phyloP scores from a whole-genome alignment of 2,329 filamentous ascomycete species.

The Claviceps sp. region DNA sequence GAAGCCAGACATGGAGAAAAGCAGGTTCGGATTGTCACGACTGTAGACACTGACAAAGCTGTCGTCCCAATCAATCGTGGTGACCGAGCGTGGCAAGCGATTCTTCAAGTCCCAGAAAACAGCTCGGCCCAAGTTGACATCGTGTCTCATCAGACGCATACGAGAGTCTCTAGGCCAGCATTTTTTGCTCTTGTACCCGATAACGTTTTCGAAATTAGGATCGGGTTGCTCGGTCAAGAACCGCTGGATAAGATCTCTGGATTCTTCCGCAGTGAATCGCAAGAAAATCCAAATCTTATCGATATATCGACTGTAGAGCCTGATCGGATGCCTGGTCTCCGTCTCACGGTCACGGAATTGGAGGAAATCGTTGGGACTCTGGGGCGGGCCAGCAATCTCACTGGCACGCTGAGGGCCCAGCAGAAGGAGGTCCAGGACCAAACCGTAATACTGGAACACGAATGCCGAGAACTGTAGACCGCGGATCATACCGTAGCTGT shows the following conservation, averaged over 20 bases:
- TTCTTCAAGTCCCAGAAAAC: conserved; percentile 99
- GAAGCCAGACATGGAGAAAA: conserved; percentile 97
- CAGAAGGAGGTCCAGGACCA: conserved; percentile 85
- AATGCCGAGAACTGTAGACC: conserved; percentile 97
- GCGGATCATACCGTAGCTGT: conserved; percentile 96
- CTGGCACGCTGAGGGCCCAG: conserved; percentile 92
- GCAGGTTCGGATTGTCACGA: conserved; percentile 87
- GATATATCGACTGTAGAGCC: conserved; percentile 94
- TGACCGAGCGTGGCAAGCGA: conserved; percentile 81
- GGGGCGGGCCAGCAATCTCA: conserved; percentile 88
- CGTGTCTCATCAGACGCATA: conserved; percentile 97
- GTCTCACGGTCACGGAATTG: conserved; percentile 92
- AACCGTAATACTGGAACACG: conserved; percentile 96
- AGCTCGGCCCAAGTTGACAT: conserved; percentile 92
- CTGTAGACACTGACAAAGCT: conserved; percentile 98
- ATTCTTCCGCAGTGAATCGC: conserved; percentile 86
- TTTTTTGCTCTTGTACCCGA: conserved; percentile 98
- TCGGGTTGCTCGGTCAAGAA: conserved; percentile 97
- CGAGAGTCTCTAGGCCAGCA: conserved; percentile 97
- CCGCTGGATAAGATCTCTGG: conserved; percentile 86
- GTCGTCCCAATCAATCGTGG: conserved; percentile 98
- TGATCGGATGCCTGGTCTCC: conserved; percentile 86
- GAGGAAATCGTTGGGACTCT: conserved; percentile 91
- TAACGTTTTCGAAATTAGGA: conserved; percentile 98
- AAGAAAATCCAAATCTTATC: conserved; percentile 99